Conservation (phyloP, 2,329 filamentous ascomycete genomes). For the Zymoseptoria tritici region DNA sequence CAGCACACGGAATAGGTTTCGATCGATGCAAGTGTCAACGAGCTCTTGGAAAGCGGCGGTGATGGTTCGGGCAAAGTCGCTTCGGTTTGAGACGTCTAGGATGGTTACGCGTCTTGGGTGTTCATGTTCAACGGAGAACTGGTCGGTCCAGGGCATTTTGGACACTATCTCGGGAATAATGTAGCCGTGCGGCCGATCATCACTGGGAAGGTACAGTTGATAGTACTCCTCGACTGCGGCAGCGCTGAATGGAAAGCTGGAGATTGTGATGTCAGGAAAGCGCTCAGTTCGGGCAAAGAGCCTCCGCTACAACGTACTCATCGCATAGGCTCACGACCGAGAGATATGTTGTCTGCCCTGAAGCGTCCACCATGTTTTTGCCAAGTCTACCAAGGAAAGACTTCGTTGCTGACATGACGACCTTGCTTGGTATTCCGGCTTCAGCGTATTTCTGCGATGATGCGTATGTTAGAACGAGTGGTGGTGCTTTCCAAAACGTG, state of each 20-base stretch:
- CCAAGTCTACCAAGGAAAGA: background rate
- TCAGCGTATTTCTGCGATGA: background rate
- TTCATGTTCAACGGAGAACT: constrained; percentile 47
- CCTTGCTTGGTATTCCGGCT: too few relatives aligned
- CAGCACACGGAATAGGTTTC: constrained; percentile 63
- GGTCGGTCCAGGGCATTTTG: constrained; percentile 43
- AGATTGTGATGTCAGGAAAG: background rate
- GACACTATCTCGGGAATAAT: constrained; percentile 55
- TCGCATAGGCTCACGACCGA: background rate
- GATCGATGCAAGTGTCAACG: constrained; percentile 42
- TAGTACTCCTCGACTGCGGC: constrained; percentile 44
- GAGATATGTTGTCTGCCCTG: background rate
- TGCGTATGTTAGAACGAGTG: background rate
- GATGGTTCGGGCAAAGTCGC: constrained; percentile 52
- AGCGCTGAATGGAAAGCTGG: constrained; percentile 40
- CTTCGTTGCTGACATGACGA: background rate
- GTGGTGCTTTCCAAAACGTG: background rate
- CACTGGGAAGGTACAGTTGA: constrained; percentile 59
- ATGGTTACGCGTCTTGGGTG: constrained; percentile 16
- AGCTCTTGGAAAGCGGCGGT: constrained; percentile 56
- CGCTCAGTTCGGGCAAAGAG: background rate
- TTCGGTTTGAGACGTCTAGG: constrained; percentile 46
- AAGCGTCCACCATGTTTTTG: background rate
- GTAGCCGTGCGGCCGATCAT: constrained; percentile 53
- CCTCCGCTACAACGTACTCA: background rate